phyloP scores from a whole-genome alignment of 768 basidiomycete species.

The Piloderma croceum region DNA sequence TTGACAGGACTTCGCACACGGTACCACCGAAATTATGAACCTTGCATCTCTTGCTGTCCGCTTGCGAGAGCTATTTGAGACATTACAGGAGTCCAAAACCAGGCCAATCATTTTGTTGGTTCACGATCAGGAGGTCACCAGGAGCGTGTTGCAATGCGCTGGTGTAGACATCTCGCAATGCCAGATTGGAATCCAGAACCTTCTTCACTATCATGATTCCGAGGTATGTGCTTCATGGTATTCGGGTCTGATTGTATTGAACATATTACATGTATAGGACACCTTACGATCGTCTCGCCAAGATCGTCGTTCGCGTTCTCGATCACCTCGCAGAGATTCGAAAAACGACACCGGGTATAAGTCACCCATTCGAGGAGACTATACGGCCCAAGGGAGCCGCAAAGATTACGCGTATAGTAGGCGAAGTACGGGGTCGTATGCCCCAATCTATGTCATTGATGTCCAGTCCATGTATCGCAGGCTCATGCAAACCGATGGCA shows the following conservation, averaged over 20 bases:
- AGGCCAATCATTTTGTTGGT: constrained; percentile 44
- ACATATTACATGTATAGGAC: too few relatives aligned
- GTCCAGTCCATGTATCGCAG: constrained; percentile 31
- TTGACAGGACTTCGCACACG: constrained; percentile 2
- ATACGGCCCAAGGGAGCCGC: too few relatives aligned
- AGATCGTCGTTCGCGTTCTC: neutral
- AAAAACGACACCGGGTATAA: too few relatives aligned
- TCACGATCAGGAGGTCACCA: constrained; percentile 34
- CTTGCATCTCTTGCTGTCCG: constrained; percentile 2
- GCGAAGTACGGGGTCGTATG: too few relatives aligned
- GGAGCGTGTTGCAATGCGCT: constrained; percentile 34
- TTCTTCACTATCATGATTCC: too few relatives aligned
- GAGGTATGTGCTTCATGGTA: too few relatives aligned
- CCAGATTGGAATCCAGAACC: constrained; percentile 33
- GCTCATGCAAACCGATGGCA: constrained; percentile 34
- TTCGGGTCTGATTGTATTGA: too few relatives aligned
- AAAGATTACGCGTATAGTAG: too few relatives aligned
- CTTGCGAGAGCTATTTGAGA: constrained; percentile 16
- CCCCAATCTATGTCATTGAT: constrained; percentile 38
- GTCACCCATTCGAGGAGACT: too few relatives aligned
- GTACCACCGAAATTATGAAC: constrained; percentile 1
- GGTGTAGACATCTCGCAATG: constrained; percentile 39
- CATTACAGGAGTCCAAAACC: constrained; percentile 13
- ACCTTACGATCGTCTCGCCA: too few relatives aligned
- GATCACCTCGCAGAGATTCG: constrained; percentile 1